These are phyloP conservation scores for Nannochloropsis salina DNA, from an alignment of 108 stramenopile species.

Conservation along the genomic window DNA sequence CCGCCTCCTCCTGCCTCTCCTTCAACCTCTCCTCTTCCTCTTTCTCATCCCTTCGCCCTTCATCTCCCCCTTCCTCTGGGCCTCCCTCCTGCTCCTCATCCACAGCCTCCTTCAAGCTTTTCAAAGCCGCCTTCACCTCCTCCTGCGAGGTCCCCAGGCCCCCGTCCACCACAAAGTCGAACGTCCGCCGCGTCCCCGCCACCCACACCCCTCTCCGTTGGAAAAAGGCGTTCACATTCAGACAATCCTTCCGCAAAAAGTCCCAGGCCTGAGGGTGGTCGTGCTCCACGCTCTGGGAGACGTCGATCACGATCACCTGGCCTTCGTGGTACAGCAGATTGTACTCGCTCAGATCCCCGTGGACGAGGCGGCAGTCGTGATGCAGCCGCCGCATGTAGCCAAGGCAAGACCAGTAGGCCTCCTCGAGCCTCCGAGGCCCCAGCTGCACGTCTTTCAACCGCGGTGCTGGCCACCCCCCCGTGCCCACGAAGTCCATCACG, in stretches of 20 bases:
- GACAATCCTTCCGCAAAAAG: conserved; percentile 88
- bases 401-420: conserved; percentile 76
- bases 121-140: not conserved
- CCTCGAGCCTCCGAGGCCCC: conserved; percentile 60
- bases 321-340: conserved; percentile 90
- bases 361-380: conserved; percentile 75
- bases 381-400: conserved; percentile 78
- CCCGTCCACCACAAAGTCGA: conserved; percentile 48
- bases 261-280: conserved; percentile 92
- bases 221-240: conserved; percentile 95
- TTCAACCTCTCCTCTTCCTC: conserved; percentile 37
- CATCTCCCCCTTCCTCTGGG: not conserved
- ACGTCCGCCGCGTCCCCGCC: conserved; percentile 34
- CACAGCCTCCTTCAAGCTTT: conserved; percentile 22
- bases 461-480: conserved; percentile 88
- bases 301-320: conserved; percentile 88
- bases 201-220: conserved; percentile 63
- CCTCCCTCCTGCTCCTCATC: conserved; percentile 14
- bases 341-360: conserved; percentile 78
- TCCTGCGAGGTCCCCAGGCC: conserved; percentile 28
- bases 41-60: not conserved
- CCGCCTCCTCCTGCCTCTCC: conserved; percentile 45
- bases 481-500: conserved; percentile 95
- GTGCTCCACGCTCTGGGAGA: conserved; percentile 89
- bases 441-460: conserved; percentile 77